Evolutionary conservation across 495 filamentous ascomycete genomes (phyloP), one percentile per base, ranked within the genome.

Genomic region (Penicillium manginii): DNA sequence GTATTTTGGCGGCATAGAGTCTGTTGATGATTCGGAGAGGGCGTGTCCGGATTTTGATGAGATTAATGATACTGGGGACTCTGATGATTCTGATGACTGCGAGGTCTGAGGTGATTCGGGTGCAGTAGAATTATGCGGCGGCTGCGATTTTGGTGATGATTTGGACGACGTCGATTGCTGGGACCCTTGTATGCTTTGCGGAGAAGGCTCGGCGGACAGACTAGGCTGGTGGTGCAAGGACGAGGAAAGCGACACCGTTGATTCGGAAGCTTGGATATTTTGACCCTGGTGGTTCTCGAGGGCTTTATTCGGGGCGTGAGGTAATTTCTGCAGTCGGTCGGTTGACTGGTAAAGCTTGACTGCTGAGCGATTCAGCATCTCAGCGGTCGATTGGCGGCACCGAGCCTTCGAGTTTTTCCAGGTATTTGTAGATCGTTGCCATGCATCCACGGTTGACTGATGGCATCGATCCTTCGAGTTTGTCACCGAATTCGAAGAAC

Each of bases 361-460:
- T 10, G 59, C 48, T 15, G 48, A 53, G 4, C 59, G 47, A 6
- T 17, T 42, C 29, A 58, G 50, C 37, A 54, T 50, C 4, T 49
- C 55, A 4, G 55, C 37, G 11, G 61, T 56, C 18, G 61, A 63
- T 29, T 56, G 45, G n/a, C 26, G 51, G 33, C 52, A 55, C 17
- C 56, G 51, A 15, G 39, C 4, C 31, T 59, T 59, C 11, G 57
- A 47, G 9, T 49, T n/a, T 6, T 52, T 35, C 48, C 39, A 52
- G 21, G 35, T 43, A 33, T 49, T 45, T 21, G 59, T 49, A 7
- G 59, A 57, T 51, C 31, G 40, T 4, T 57, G 47, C 53, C 47
- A 57, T 7, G 22, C 17, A 11, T 53, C 54, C 42, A 48, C 18
- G 14, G 53, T 62, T 3, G 54, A 43, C 18, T 53, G 54, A 8